A percentile compares a stretch with the other conserved stretches of the same genome.
These are phyloP conservation scores for Aspergillus puulaauensis DNA, from an alignment of 2,329 filamentous ascomycete species.

Conservation along the genomic window DNA sequence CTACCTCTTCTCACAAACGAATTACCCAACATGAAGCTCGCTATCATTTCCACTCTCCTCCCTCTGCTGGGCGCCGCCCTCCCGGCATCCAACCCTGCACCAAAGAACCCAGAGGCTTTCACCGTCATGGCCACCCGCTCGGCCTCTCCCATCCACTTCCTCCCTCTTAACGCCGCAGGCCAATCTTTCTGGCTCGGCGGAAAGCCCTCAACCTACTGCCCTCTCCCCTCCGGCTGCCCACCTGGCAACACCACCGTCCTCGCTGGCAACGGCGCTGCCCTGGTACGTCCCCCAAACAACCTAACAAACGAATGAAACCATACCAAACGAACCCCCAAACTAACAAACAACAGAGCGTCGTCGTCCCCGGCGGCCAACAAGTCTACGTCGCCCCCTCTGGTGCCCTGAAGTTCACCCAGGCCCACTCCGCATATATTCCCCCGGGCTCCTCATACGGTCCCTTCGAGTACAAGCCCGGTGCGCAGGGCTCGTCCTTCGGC, in stretches of 20 bases:
- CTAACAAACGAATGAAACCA: not conserved
- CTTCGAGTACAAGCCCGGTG: conserved; percentile 44
- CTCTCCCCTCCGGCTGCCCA: conserved; percentile 43
- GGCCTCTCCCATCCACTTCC: conserved; percentile 51
- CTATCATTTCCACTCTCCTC: conserved; percentile 19
- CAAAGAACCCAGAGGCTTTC: conserved; percentile 31
- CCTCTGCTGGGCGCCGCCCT: conserved; percentile 29
- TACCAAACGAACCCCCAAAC: not conserved
- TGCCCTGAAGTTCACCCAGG: conserved; percentile 55
- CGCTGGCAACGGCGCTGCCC: conserved; percentile 35
- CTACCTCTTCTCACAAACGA: not conserved
- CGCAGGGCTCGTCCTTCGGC: conserved; percentile 24
- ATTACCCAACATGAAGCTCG: conserved; percentile 27
- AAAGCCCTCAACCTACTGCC: conserved; percentile 51
- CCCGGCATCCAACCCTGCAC: conserved; percentile 11
- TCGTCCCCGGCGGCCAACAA: conserved; percentile 63
- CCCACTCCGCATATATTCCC: conserved; percentile 57
- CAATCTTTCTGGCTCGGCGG: conserved; percentile 53
- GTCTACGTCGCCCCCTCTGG: conserved; percentile 59
- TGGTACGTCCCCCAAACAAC: conserved; percentile 29
- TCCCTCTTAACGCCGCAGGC: conserved; percentile 48
- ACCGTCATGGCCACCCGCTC: conserved; percentile 46
- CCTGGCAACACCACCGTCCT: conserved; percentile 50
- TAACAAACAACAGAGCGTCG: conserved; percentile 39
- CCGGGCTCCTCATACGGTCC: conserved; percentile 51